Base-by-base conservation (phyloP, 345 rosid genomes). In the Geranium rotundifolium region DNA sequence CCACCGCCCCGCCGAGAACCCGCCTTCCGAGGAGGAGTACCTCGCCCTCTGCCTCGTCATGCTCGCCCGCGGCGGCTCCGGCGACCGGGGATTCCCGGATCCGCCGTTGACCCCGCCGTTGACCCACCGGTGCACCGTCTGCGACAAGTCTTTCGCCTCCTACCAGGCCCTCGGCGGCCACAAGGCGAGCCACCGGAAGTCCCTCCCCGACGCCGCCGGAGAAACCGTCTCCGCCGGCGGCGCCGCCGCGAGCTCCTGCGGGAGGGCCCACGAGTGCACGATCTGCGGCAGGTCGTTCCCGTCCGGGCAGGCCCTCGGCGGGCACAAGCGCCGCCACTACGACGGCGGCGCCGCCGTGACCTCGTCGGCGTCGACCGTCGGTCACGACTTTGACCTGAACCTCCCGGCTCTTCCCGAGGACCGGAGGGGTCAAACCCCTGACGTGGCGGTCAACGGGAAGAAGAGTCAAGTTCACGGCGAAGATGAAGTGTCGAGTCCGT, bases 241-340 rank as follows among this genome's bases (percentile, higher is more conserved):
- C n/a, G n/a, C n/a, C n/a, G n/a, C n/a, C n/a, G n/a, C n/a, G n/a
- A n/a, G n/a, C n/a, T n/a, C n/a, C n/a, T n/a, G n/a, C n/a, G n/a
- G n/a, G n/a, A 78, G 75, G 72, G 18, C 76, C 9, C 92, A 86
- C 73, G 81, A 80, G 80, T 86, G 92, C 62, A 76, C 88, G 27
- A 83, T 84, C 67, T 86, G 92, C 69, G 82, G 82, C 75, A 83
- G 74, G 78, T 60, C 71, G 34, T 86, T 86, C 67, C 76, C 87
- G 12, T 78, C 84, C 19, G 92, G 92, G 8, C 92, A 86, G 76
- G 92, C 92, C 19, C 65, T 86, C 23, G 92, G 92, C 14, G 92
- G 92, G 2, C 92, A 86, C 76, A 86, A 86, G 70, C 78, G 92
- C 27, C 75, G 92, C 62, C 92, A 86, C 82, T 84, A 83, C 58